Conservation (phyloP, 805 yeast species). For the Wickerhamiella sergipiensis region DNA sequence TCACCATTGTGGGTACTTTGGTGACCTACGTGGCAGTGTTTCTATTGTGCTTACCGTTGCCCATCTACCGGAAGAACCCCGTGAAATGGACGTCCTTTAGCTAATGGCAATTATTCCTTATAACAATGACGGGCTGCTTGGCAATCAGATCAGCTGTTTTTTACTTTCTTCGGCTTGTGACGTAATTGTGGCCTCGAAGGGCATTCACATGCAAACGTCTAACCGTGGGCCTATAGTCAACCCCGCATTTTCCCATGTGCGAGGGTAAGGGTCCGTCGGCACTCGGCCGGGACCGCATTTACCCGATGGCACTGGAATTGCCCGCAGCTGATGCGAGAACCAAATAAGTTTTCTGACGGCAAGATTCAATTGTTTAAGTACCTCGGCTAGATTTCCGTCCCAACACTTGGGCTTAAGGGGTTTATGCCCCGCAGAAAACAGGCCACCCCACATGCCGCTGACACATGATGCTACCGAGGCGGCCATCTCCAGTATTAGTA, state of each 20-base stretch:
- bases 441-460: constrained; percentile 1
- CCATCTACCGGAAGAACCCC: constrained; percentile 14
- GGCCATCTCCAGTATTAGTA: neutral
- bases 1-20: constrained; percentile 6
- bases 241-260: neutral
- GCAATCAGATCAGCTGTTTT: neutral
- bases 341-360: neutral
- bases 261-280: neutral
- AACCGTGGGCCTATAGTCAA: neutral
- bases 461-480: neutral
- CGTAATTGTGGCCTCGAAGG: neutral
- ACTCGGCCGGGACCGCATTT: neutral
- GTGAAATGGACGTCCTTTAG: constrained; percentile 8
- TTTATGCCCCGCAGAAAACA: neutral
- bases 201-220: neutral
- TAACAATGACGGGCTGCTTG: too few species aligned
- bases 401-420: neutral
- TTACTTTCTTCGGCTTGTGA: too few species aligned
- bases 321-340: neutral
- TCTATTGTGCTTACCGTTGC: constrained; percentile 13
- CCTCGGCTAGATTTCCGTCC: neutral
- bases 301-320: neutral
- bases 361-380: neutral
- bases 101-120: neutral
- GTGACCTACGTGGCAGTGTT: constrained; percentile 10